These are phyloP conservation scores for Sugiyamaella qingdaonensis DNA, from an alignment of 805 yeast species.

Conservation along the genomic window DNA sequence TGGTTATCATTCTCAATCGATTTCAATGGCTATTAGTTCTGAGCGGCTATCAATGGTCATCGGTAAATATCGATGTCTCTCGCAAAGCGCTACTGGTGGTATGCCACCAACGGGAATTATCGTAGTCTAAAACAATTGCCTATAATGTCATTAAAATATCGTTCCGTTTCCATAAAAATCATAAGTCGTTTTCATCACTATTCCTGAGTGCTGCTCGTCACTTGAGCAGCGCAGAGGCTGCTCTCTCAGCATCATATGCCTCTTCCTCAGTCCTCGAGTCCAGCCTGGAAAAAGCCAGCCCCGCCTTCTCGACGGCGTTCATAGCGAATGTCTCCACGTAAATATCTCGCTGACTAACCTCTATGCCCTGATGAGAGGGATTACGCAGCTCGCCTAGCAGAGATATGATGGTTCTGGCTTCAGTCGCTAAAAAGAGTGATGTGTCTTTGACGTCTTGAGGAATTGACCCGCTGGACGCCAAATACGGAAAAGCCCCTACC, in stretches of 20 bases:
- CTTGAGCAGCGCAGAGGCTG: neutral
- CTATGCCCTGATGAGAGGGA: neutral
- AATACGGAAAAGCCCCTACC: neutral
- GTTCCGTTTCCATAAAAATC: too few relatives aligned
- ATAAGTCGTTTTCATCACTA: too few relatives aligned
- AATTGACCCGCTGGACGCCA: neutral
- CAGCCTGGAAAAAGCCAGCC: neutral
- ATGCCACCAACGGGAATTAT: too few relatives aligned
- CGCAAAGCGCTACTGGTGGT: too few relatives aligned
- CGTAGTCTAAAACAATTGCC: too few relatives aligned
- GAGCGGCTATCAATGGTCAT: too few relatives aligned
- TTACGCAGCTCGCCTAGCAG: neutral
- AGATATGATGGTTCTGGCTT: neutral
- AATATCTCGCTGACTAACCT: neutral
- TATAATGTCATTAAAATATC: too few relatives aligned
- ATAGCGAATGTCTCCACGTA: neutral
- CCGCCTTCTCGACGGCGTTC: neutral
- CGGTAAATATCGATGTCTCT: too few relatives aligned
- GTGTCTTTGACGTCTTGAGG: slow-evolving; percentile 5
- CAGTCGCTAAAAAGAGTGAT: slow-evolving; percentile 1
- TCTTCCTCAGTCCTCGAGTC: neutral
- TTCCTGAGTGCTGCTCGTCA: too few relatives aligned
- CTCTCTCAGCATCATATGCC: neutral
- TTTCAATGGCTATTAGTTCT: too few relatives aligned
- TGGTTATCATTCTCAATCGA: too few relatives aligned